Conservation (phyloP, 2,329 filamentous ascomycete species). For the Sphaerulina vaccinii region DNA sequence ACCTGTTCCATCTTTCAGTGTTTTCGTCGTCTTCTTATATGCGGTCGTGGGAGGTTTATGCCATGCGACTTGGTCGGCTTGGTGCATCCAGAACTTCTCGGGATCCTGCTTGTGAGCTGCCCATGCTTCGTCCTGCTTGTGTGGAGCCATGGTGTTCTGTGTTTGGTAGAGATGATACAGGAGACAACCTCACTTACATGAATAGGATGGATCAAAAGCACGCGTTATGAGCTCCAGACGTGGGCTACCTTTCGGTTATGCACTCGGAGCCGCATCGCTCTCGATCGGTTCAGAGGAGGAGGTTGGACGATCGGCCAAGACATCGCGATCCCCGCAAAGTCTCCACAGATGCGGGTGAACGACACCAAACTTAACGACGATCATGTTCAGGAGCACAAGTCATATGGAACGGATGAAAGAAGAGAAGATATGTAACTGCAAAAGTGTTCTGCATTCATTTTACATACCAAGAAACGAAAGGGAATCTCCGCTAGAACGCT, state of each 20-base stretch:
- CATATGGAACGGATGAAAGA: no score
- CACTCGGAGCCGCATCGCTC: neutral
- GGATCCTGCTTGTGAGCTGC: slow-evolving; percentile 36
- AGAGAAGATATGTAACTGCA: neutral
- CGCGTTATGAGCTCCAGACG: neutral
- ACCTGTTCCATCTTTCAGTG: slow-evolving; percentile 58
- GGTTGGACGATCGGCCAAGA: neutral
- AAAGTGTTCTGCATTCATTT: neutral
- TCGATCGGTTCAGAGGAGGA: neutral
- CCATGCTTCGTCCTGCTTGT: slow-evolving; percentile 40
- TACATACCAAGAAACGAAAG: neutral
- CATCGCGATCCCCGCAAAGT: neutral
- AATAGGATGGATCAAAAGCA: neutral
- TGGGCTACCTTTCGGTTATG: neutral
- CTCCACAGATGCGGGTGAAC: no score
- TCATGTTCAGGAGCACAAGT: no score
- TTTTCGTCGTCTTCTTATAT: slow-evolving; percentile 62
- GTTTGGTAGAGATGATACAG: neutral
- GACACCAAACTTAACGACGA: no score
- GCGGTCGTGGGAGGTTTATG: slow-evolving; percentile 68
- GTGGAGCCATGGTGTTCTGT: slow-evolving; percentile 18
- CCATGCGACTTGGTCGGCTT: slow-evolving; percentile 73
- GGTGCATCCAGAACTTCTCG: slow-evolving; percentile 39
- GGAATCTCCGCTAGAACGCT: neutral
- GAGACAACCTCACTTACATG: neutral